Conservation (phyloP, 305 asterid species). For the Rubia occidens region DNA sequence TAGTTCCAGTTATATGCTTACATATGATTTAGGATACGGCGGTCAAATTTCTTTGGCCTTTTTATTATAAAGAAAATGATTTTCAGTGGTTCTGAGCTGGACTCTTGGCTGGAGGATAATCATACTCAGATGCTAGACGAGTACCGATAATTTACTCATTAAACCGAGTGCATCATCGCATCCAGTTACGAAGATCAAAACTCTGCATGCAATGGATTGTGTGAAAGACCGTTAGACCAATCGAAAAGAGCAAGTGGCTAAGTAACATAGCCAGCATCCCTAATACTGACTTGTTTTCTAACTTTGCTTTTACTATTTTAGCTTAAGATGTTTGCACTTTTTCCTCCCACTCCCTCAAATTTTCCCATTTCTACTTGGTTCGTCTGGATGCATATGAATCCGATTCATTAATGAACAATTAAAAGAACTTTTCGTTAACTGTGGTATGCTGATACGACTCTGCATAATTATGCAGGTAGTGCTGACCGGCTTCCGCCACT, state of each 20-base stretch:
- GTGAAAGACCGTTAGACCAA: not conserved
- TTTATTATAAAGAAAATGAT: not conserved
- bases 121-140: not conserved
- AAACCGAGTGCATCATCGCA: not conserved
- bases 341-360: not conserved
- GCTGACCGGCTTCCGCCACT: conserved; percentile 60
- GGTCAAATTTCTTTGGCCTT: not conserved
- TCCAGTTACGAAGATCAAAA: not conserved
- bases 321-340: not conserved
- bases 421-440: not conserved
- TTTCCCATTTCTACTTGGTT: not conserved
- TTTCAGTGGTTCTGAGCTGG: not conserved
- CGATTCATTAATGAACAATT: not conserved
- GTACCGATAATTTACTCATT: not conserved
- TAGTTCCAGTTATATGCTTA: not conserved
- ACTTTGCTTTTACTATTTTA: not conserved
- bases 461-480: conserved; percentile 35
- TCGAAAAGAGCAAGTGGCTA: not conserved
- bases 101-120: not conserved
- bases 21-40: no score
- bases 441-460: not conserved
- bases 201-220: not conserved
- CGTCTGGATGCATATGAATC: not conserved
- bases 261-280: not conserved
- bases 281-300: not conserved